Conservation (phyloP, 129 eudicot genomes). For the Ambrosia trifida region DNA sequence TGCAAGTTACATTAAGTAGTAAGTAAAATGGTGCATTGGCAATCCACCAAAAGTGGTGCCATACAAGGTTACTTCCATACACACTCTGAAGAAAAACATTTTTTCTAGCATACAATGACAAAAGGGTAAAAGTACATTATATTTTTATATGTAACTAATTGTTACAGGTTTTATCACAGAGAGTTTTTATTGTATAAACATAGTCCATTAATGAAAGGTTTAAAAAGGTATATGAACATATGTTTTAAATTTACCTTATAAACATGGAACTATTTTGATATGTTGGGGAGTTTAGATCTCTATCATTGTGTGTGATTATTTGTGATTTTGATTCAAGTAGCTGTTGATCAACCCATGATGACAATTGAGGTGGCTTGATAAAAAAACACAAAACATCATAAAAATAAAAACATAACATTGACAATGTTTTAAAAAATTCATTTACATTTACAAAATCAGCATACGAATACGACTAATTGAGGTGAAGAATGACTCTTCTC, state of each 20-base stretch:
- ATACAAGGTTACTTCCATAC: background rate
- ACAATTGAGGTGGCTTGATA: conserved; percentile 38
- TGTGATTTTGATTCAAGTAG: conserved; percentile 40
- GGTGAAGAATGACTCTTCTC: conserved; percentile 33
- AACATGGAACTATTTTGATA: conserved; percentile 53
- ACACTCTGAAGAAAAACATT: too few species aligned
- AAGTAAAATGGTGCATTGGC: background rate
- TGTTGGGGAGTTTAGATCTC: conserved; percentile 42
- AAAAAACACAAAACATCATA: conserved; percentile 9
- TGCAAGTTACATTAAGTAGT: background rate
- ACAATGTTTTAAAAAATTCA: conserved; percentile 11
- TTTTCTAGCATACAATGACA: background rate
- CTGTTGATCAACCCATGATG: conserved; percentile 37
- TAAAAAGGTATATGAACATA: background rate
- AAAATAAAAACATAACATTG: conserved; percentile 3
- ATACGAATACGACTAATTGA: conserved; percentile 42
- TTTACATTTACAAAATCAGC: conserved; percentile 22
- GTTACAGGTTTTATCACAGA: background rate
- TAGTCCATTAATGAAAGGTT: too few species aligned
- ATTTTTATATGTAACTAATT: background rate
- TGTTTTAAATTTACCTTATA: conserved; percentile 41
- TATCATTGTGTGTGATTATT: conserved; percentile 30
- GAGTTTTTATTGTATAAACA: too few species aligned
- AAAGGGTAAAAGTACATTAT: background rate
- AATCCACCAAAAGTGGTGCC: background rate